Conservation (phyloP, 306 rosid species). For the Sesbania bispinosa region DNA sequence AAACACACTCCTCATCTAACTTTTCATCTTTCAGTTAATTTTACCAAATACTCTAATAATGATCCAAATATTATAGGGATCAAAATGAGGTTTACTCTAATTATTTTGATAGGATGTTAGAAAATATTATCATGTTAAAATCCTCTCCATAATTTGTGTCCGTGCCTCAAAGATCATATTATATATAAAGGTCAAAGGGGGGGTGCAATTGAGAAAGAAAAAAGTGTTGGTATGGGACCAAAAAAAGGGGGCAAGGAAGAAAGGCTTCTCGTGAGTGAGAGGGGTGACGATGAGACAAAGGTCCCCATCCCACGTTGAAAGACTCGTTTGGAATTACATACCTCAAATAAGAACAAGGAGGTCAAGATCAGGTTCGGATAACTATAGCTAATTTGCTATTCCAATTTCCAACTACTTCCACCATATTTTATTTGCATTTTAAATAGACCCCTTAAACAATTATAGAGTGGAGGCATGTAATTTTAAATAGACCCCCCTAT, state of each 20-base stretch:
- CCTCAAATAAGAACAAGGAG: neutral
- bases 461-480: too few species aligned
- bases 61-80: too few species aligned
- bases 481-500: neutral
- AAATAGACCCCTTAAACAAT: too few species aligned
- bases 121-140: too few species aligned
- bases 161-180: neutral
- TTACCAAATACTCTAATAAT: too few species aligned
- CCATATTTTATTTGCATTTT: neutral
- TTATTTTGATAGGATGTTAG: too few species aligned
- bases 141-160: too few species aligned
- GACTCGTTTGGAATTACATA: slow-evolving; percentile 18
- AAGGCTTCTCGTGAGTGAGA: slow-evolving; percentile 32
- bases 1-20: too few species aligned
- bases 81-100: too few species aligned
- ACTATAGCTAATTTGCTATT: neutral
- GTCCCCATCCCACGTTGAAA: slow-evolving; percentile 23
- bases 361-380: neutral
- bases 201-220: neutral
- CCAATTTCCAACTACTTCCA: neutral
- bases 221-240: neutral
- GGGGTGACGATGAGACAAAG: slow-evolving; percentile 28
- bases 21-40: too few species aligned
- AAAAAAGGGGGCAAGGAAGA: neutral
- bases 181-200: neutral